A percentile compares a stretch with the other conserved stretches of the same genome.
phyloP scores from a whole-genome alignment of 1,139 yeast genomes.

The Debaryomyces sp. region DNA sequence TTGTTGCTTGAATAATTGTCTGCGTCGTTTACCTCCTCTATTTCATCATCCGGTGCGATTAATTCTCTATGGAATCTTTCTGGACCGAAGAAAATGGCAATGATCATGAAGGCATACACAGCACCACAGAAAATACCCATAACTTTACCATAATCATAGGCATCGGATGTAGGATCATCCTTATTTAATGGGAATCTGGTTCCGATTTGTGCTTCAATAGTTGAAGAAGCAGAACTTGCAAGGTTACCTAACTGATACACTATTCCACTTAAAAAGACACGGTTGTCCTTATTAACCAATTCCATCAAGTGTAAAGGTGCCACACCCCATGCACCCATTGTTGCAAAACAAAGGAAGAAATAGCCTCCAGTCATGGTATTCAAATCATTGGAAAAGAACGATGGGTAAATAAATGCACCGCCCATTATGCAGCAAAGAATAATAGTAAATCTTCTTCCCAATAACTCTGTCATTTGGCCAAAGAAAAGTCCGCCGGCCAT shows the following conservation, averaged over 20 bases:
- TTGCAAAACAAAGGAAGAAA: conserved; percentile 27
- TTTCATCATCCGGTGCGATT: conserved; percentile 10
- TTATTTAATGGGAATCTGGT: conserved; percentile 29
- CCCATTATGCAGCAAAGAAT: conserved; percentile 31
- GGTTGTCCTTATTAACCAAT: conserved; percentile 37
- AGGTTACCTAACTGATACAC: conserved; percentile 45
- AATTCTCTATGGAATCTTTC: conserved; percentile 31
- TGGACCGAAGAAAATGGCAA: conserved; percentile 35
- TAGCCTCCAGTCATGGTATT: conserved; percentile 33
- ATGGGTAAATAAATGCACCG: conserved; percentile 39
- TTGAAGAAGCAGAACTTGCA: conserved; percentile 38
- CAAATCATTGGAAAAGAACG: conserved; percentile 21
- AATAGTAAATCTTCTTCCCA: conserved; percentile 52
- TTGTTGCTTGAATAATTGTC: not conserved
- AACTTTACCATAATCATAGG: conserved; percentile 38
- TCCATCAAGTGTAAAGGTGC: conserved; percentile 40
- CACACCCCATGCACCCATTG: conserved; percentile 45
- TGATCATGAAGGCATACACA: conserved; percentile 32
- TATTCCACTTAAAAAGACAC: conserved; percentile 41
- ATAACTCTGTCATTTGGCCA: conserved; percentile 47
- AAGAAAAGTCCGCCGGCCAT: conserved; percentile 50
- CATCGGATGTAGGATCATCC: conserved; percentile 20
- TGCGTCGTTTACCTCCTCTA: not conserved
- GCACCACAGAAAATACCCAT: conserved; percentile 44
- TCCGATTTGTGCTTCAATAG: conserved; percentile 40